Base-by-base conservation (phyloP, 345 rosid genomes). In the Chamaenerion angustifolium region DNA sequence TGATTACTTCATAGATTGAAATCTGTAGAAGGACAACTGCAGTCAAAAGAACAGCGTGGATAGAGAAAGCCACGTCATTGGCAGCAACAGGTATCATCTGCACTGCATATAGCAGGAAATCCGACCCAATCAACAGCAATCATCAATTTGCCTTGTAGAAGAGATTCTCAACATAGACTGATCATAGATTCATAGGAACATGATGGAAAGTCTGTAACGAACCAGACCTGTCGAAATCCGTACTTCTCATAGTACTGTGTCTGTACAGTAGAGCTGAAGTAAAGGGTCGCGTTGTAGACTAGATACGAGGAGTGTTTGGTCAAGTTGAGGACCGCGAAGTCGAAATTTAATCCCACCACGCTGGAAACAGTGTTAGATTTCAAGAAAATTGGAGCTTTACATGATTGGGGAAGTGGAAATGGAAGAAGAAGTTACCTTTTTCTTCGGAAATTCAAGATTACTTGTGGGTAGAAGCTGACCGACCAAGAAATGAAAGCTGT, bases 41-140 rank as follows among this genome's bases (percentile, higher is more conserved):
- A 23, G 97, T 83, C 68, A 89, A 46, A 13, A 79, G 46, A 67
- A 85, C 94, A 14, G 97, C 95, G 74, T 89, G 95, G 27, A 79
- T 68, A 16, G 97, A 89, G 59, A 89, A 89, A 0, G 97, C 94
- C 48, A 89, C 97, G 58, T 85, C 97, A 69, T 83, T 83, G 12
- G 83, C 77, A 52, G 95, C 97, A 31, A 89, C 95, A 0, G 97
- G 97, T 54, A 89, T 85, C 85, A 89, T 89, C 97, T 89, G 83
- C 55, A 66, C 25, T 21, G 25, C 25, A 21, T 21, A 21, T 21
- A 21, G 25, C 4, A 21, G 25, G 25, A 21, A 21, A 21, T 21
- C 25, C 25, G 25, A 21, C 25, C 25, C 2, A 21, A 21, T 21
- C 25, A 21, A 1, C 25, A 21, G 4, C 25, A 21, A 21, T 21